Base-by-base conservation (phyloP, 2,329 filamentous ascomycete genomes). In the Aspergillus pseudotamarii region DNA sequence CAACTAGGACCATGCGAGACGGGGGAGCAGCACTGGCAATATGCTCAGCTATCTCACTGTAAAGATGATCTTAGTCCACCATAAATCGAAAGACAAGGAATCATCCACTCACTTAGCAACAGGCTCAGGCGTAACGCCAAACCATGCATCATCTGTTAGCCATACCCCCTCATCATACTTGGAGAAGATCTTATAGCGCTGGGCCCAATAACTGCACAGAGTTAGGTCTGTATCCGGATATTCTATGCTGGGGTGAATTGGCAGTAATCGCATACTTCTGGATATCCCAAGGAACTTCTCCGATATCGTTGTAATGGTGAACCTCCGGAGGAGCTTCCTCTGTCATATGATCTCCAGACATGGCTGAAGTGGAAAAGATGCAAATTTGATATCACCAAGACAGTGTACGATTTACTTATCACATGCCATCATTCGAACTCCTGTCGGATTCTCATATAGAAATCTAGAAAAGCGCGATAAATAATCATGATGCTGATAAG, bases 131-230 rank as follows among this genome's bases (percentile, higher is more conserved):
- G 96, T 99, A 9, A 98, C 94, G 60, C 94, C 95, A 76, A 95
- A 99, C 95, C 95, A 99, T 59, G 93, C 91, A 79, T 94, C 90
- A 75, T 96, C 89, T 0, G 96, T 99, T 84, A 99, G 88, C 83
- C 89, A 90, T 68, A 99, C 86, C 60, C 93, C 94, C 63, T 94
- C 86, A 75, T 97, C 90, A 75, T 97, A 99, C 70, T 85, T 86
- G 19, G 90, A 89, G 79, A 96, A 99, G 68, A 99, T 91, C 58
- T 89, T 90, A 76, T 95, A 89, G 64, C 95, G 88, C 73, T 98
- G 94, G 19, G 90, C 85, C 87, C 92, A 99, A 79, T 99, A 99
- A 76, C 93, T 96, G 62, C 12, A 46, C 19, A 61, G 14, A 5
- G 26, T 43, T 14, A 36, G 43, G 23, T 11, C 3, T 10, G 6